These are phyloP conservation scores for Naganishia cerealis DNA, from an alignment of 1,284 basidiomycete genomes.

Conservation along the genomic window DNA sequence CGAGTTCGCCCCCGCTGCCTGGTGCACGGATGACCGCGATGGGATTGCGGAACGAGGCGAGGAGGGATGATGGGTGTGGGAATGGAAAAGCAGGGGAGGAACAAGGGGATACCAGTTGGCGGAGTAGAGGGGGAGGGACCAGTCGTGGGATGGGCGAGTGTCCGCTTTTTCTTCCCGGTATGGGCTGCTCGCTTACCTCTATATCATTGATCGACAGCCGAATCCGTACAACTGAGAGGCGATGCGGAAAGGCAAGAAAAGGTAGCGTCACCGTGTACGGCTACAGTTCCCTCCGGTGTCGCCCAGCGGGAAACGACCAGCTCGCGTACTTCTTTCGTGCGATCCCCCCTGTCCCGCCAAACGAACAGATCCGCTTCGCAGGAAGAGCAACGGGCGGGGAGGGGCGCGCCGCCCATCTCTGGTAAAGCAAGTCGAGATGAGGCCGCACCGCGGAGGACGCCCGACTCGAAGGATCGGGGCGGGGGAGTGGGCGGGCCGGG, in stretches of 20 bases:
- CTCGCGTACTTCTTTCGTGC: neutral
- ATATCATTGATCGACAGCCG: neutral
- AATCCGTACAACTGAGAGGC: neutral
- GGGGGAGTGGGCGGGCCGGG: neutral
- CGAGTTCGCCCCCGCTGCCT: neutral
- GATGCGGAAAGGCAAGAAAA: neutral
- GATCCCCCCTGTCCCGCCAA: neutral
- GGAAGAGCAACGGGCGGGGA: neutral
- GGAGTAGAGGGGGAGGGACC: neutral
- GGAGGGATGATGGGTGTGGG: neutral
- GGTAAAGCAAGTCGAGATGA: neutral
- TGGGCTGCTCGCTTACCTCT: neutral
- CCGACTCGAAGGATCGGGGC: neutral
- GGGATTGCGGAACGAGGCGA: neutral
- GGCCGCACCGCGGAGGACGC: neutral
- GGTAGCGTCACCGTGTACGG: neutral
- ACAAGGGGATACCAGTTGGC: neutral
- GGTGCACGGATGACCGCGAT: neutral
- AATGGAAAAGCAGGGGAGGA: neutral
- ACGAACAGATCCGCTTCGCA: neutral
- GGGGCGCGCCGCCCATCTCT: neutral
- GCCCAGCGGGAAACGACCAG: neutral
- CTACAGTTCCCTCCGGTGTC: neutral
- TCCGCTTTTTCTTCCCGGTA: neutral
- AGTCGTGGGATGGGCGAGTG: neutral